Base-by-base conservation (phyloP, 2,329 filamentous ascomycete species). In the Triangularia verruculosa region DNA sequence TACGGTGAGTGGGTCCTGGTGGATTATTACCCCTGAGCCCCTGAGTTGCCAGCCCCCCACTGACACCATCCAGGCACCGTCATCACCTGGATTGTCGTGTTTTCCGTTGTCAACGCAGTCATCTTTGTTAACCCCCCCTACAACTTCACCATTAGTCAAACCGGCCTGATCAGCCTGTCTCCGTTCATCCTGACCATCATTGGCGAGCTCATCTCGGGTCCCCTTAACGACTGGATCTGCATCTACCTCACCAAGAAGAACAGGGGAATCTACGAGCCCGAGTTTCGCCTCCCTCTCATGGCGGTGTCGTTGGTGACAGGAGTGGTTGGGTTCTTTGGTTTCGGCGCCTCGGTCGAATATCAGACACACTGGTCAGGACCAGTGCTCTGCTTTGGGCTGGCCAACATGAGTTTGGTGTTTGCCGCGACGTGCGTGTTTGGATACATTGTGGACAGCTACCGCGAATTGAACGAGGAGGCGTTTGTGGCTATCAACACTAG, bases 201-300 rank as follows among this genome's bases (percentile, higher is more conserved):
- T 22, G 81, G 79, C 25, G 76, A 80, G 62, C 43, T 81, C 8
- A 67, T 80, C 3, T 75, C 76, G 0, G 81, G 80, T 1, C 80
- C 79, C 0, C 66, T 83, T 55, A 81, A 78, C 67, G 81, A 82
- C 70, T 78, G 74, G 71, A 69, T 79, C 30, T 76, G 74, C 62
- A 65, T 82, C 20, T 79, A 74, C 71, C 76, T 82, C 61, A 78
- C 81, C 3, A 79, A 77, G 69, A 78, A 75, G 65, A 84, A 83
- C 69, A 74, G 73, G 20, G 82, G 82, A n/a, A 73, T 83, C 56
- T 84, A 83, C 70, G 82, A 84, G 68, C 82, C 82, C 4, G 82
- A 84, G 68, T 84, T 83, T 67, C 77, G 82, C 9, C 74, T 82
- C 8, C 76, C 76, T 12, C 74, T 79, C 1, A 76, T 81, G 65